phyloP scores from a whole-genome alignment of 2,329 filamentous ascomycete species.

The Colletotrichum sojae region DNA sequence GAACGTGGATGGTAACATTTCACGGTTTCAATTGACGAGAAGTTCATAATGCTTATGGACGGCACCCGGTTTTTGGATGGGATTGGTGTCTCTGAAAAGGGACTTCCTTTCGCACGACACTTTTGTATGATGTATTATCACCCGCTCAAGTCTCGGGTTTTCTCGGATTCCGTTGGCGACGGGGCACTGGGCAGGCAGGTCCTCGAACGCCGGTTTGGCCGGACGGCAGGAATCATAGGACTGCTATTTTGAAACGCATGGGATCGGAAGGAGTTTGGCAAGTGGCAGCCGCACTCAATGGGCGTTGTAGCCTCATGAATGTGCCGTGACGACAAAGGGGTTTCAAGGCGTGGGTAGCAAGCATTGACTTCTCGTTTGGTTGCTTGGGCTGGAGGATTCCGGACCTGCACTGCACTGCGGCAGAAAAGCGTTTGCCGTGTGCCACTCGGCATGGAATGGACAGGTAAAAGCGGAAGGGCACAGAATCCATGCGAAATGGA shows the following conservation, averaged over 20 bases:
- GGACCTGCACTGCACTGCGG: conserved; percentile 1
- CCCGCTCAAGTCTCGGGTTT: conserved; percentile 33
- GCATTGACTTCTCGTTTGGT: conserved; percentile 35
- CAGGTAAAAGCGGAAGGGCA: background rate
- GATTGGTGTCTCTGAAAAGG: conserved; percentile 8
- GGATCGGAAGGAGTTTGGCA: conserved; percentile 40
- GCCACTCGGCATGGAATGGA: conserved; percentile 3
- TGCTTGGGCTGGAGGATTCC: background rate
- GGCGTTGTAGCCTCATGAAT: conserved; percentile 36
- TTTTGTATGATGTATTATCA: conserved; percentile 40
- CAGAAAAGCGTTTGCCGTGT: conserved; percentile 2
- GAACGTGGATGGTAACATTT: background rate
- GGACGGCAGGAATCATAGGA: conserved; percentile 38
- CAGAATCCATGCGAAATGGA: background rate
- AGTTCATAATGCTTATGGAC: conserved; percentile 18
- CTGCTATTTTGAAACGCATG: conserved; percentile 41
- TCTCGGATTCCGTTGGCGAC: conserved; percentile 37
- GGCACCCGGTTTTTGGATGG: conserved; percentile 20
- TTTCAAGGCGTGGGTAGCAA: conserved; percentile 33
- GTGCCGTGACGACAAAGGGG: conserved; percentile 30
- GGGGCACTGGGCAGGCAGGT: conserved; percentile 34
- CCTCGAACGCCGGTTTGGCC: conserved; percentile 27
- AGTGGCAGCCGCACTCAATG: conserved; percentile 32
- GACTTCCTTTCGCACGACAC: conserved; percentile 20
- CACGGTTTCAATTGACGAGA: conserved; percentile 1